A percentile compares a stretch with the other conserved stretches of the same genome.
Conservation (phyloP, 176 grass and related monocot genomes). For the Cenchrus fungigraminus region DNA sequence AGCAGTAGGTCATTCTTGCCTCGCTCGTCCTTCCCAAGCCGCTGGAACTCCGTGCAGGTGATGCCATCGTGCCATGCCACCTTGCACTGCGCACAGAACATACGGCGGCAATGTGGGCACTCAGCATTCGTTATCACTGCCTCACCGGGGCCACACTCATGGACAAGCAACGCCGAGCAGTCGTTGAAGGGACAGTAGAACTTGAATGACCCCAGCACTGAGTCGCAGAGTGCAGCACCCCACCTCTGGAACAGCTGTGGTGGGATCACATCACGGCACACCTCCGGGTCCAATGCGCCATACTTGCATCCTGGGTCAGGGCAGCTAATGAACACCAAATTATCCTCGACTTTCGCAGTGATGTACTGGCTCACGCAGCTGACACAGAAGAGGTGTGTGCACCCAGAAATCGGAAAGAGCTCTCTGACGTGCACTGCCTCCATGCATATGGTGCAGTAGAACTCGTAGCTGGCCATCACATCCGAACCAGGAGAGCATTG, state of each 20-base stretch:
- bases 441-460: slow-evolving; percentile 73
- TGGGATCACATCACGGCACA: slow-evolving; percentile 51
- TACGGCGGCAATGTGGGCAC: slow-evolving; percentile 63
- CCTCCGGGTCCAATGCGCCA: slow-evolving; percentile 48
- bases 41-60: slow-evolving; percentile 50
- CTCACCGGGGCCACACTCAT: slow-evolving; percentile 30
- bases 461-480: not conserved
- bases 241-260: slow-evolving; percentile 46
- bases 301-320: slow-evolving; percentile 46
- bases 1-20: slow-evolving; percentile 61
- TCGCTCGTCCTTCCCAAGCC: slow-evolving; percentile 51
- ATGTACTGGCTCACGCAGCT: slow-evolving; percentile 66
- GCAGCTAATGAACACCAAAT: slow-evolving; percentile 46
- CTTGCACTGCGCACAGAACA: slow-evolving; percentile 70
- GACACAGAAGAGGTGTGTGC: slow-evolving; percentile 61
- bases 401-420: slow-evolving; percentile 50
- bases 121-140: slow-evolving; percentile 26
- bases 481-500: slow-evolving; percentile 28
- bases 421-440: slow-evolving; percentile 26
- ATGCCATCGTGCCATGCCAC: slow-evolving; percentile 71
- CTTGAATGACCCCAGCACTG: slow-evolving; percentile 35
- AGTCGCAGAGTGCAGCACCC: slow-evolving; percentile 56
- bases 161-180: slow-evolving; percentile 56
- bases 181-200: slow-evolving; percentile 78
- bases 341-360: slow-evolving; percentile 55